A percentile compares a stretch with the other conserved stretches of the same genome.
Conservation (phyloP, 345 rosid genomes). For the Syzygium grande region DNA sequence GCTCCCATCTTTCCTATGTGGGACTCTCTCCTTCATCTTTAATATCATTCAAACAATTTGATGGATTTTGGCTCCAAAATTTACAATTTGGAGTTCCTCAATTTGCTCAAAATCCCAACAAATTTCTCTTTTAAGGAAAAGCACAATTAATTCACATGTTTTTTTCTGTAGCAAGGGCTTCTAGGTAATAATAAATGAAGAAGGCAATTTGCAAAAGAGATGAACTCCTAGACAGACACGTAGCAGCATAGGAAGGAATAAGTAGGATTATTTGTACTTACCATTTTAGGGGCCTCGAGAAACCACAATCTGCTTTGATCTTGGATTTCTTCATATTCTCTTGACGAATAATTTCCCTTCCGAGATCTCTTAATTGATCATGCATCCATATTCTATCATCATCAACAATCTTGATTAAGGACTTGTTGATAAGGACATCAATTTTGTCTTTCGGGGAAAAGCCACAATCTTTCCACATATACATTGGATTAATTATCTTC, state of each 20-base stretch:
- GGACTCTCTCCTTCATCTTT: no score
- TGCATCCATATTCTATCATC: neutral
- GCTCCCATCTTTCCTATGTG: no score
- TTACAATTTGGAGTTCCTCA: no score
- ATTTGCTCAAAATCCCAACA: no score
- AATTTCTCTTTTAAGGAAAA: no score
- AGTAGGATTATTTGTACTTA: neutral
- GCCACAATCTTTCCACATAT: neutral
- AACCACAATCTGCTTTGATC: neutral
- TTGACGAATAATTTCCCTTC: neutral
- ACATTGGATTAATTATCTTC: neutral
- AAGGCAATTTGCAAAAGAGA: neutral
- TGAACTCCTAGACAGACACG: neutral
- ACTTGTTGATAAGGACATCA: fast-evolving
- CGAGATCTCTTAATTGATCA: fast-evolving
- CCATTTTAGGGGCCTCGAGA: no score
- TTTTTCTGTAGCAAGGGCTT: no score
- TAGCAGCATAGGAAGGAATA: neutral
- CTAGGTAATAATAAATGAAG: no score
- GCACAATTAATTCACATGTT: no score
- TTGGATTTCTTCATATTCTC: no score
- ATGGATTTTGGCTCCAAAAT: no score
- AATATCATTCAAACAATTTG: no score
- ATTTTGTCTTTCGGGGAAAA: neutral
- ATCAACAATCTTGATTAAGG: neutral